phyloP scores from a whole-genome alignment of 306 rosid species.

The Comarum palustre region DNA sequence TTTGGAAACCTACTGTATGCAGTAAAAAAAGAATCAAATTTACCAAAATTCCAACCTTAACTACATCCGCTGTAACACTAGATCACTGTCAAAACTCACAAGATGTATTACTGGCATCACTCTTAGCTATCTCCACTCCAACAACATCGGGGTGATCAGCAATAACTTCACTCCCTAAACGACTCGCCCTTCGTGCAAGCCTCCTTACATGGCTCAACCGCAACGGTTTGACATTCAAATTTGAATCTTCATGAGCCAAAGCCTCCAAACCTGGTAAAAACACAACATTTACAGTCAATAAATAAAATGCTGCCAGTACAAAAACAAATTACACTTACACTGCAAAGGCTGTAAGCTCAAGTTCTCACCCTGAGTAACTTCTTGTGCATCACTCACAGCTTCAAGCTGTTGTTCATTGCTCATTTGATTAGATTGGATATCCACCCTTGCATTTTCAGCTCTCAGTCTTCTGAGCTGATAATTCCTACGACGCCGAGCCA shows the following conservation, averaged over 20 bases:
- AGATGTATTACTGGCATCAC: conserved; percentile 14
- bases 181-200: conserved; percentile 46
- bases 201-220: conserved; percentile 53
- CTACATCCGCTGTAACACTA: not conserved
- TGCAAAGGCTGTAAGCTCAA: not conserved
- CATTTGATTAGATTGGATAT: conserved; percentile 28
- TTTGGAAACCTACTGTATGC: conserved; percentile 23
- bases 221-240: conserved; percentile 22
- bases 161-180: conserved; percentile 23
- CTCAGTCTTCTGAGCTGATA: conserved; percentile 70
- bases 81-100: conserved; percentile 35
- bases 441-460: conserved; percentile 39
- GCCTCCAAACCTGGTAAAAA: conserved; percentile 38
- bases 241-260: conserved; percentile 25
- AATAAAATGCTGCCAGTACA: not conserved
- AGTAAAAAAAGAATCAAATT: not conserved
- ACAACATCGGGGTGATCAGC: conserved; percentile 18
- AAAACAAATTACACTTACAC: not conserved
- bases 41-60: not conserved
- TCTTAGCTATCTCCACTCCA: conserved; percentile 30
- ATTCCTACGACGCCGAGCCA: conserved; percentile 79
- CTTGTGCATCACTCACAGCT: conserved; percentile 19
- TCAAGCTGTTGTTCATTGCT: conserved; percentile 27
- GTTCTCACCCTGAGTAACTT: conserved; percentile 6
- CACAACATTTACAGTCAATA: not conserved